These are phyloP conservation scores for Penicillium sp. DNA, from an alignment of 2,329 filamentous ascomycete species.

Conservation along the genomic window DNA sequence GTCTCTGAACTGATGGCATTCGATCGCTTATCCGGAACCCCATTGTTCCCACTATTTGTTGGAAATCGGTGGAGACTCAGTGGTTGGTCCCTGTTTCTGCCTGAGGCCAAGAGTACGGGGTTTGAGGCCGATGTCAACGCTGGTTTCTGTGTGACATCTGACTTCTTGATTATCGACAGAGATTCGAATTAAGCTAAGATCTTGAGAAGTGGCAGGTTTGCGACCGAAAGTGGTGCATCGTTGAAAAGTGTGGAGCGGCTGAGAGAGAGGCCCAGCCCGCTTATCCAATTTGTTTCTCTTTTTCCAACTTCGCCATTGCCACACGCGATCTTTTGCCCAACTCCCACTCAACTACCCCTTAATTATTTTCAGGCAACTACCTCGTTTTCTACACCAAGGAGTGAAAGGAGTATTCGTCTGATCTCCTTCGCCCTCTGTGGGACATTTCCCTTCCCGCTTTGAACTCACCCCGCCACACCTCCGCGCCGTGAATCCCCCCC, in stretches of 20 bases:
- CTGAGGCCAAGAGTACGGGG: neutral
- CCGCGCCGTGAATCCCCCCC: conserved; percentile 8
- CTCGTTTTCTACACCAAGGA: neutral
- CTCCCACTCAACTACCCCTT: neutral
- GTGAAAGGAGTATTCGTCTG: neutral
- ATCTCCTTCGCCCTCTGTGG: conserved; percentile 5
- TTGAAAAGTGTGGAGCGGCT: conserved; percentile 1
- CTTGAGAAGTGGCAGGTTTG: neutral
- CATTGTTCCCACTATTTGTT: neutral
- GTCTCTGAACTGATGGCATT: neutral
- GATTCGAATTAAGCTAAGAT: neutral
- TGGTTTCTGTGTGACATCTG: neutral
- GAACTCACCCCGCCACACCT: conserved; percentile 13
- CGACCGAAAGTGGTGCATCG: neutral
- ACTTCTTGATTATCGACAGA: neutral
- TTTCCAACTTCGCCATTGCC: conserved; percentile 19
- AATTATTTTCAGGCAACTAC: neutral
- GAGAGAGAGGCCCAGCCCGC: conserved; percentile 17
- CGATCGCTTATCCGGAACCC: neutral
- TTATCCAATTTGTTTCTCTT: conserved; percentile 26
- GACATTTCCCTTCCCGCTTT: conserved; percentile 11
- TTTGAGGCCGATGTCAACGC: neutral
- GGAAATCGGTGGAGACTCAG: neutral
- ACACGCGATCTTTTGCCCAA: conserved; percentile 13
- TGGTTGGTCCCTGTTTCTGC: neutral